Conservation (phyloP, 345 rosid species). For the Nasturtium officinale region DNA sequence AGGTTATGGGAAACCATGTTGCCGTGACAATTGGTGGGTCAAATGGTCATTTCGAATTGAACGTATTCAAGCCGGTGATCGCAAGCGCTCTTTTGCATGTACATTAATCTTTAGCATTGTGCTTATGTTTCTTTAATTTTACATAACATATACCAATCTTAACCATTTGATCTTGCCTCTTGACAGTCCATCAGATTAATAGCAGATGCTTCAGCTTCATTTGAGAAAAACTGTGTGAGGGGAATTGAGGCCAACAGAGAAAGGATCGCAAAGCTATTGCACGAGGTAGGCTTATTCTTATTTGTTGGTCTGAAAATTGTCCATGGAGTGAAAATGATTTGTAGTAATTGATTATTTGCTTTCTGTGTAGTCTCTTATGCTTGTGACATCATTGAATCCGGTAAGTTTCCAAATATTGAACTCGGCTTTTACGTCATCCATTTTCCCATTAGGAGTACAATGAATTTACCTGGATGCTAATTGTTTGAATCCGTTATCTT, state of each 20-base stretch:
- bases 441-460: constrained; percentile 1
- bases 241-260: constrained; percentile 91
- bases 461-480: constrained; percentile 3
- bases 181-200: constrained; percentile 76
- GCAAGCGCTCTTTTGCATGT: constrained; percentile 89
- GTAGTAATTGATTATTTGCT: constrained; percentile 5
- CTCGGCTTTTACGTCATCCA: constrained; percentile 6
- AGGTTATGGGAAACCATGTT: constrained; percentile 97
- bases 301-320: constrained; percentile 32
- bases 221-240: constrained; percentile 86
- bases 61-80: constrained; percentile 97
- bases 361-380: constrained; percentile 79
- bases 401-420: constrained; percentile 54
- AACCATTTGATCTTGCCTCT: constrained; percentile 25
- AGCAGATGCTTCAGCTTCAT: constrained; percentile 94
- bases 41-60: constrained; percentile 93
- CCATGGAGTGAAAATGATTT: constrained; percentile 14
- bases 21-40: constrained; percentile 91
- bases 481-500: constrained; percentile 9
- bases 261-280: constrained; percentile 84
- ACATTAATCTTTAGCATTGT: constrained; percentile 28
- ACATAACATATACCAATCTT: background rate
- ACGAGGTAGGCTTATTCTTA: constrained; percentile 64
- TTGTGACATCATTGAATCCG: constrained; percentile 94
- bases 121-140: background rate